Percentiles rank a stretch among this genome's conserved stretches.
Conservation (phyloP, 1,139 yeast genomes). For the Suhomyces wounanorum region DNA sequence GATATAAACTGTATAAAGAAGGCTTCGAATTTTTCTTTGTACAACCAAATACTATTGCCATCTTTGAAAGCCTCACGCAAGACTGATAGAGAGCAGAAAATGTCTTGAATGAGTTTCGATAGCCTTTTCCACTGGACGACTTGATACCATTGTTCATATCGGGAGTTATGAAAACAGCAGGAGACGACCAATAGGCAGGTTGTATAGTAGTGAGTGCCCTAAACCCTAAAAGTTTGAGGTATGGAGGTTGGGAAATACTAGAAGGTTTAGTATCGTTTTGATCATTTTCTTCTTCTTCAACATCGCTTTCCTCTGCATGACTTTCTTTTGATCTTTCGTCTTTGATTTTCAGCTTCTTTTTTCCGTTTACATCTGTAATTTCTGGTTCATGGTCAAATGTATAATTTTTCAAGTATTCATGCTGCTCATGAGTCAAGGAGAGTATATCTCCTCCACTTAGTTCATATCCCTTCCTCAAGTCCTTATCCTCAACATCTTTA, state of each 20-base stretch:
- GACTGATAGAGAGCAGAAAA: constrained; percentile 69
- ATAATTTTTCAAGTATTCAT: constrained; percentile 33
- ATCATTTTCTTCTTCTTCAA: constrained; percentile 16
- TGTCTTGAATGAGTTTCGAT: constrained; percentile 64
- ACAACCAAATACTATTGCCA: constrained; percentile 76
- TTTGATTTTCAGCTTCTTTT: neutral
- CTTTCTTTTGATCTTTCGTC: constrained; percentile 16
- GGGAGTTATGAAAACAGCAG: constrained; percentile 61
- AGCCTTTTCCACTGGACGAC: constrained; percentile 34
- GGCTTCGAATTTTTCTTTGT: constrained; percentile 58
- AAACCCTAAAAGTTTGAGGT: constrained; percentile 67
- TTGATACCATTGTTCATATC: constrained; percentile 37
- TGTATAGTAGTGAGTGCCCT: constrained; percentile 44
- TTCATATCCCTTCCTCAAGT: constrained; percentile 29
- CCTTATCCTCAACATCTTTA: constrained; percentile 17
- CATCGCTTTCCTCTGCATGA: constrained; percentile 14
- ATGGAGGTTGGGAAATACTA: constrained; percentile 34
- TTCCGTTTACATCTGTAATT: neutral
- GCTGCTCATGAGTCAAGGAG: constrained; percentile 29
- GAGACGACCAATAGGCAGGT: constrained; percentile 53
- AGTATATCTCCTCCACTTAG: constrained; percentile 32
- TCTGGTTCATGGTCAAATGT: constrained; percentile 38
- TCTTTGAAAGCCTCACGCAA: constrained; percentile 52
- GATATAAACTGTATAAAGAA: constrained; percentile 57
- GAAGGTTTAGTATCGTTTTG: constrained; percentile 12